Evolutionary conservation across 2,329 filamentous ascomycete genomes (phyloP).

Genomic region (Neoscytalidium dimidiatum): DNA sequence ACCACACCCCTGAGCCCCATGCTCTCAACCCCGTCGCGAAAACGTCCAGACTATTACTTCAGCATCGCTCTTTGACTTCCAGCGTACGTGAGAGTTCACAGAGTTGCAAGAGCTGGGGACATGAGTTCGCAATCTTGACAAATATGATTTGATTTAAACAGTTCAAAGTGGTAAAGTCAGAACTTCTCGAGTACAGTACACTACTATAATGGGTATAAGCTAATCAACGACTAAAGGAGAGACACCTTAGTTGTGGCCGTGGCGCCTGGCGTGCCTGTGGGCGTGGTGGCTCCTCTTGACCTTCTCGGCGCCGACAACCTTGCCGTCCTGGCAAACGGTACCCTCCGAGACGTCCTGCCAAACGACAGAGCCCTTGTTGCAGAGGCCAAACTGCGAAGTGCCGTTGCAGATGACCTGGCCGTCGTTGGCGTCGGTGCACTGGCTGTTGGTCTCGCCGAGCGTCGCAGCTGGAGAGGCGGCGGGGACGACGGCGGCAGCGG

Average conservation of each 20-base stretch:
- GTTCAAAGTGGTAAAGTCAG: not conserved
- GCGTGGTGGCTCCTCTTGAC: not conserved
- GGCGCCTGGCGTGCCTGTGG: not conserved
- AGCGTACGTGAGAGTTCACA: no score
- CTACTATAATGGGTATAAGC: not conserved
- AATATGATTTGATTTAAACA: not conserved
- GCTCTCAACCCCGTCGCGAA: no score
- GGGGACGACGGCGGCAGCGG: not conserved
- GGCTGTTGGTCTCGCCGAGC: not conserved
- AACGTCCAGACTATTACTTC: no score
- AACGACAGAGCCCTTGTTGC: constrained; percentile 42
- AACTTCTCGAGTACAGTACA: not conserved
- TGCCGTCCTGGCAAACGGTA: constrained; percentile 46
- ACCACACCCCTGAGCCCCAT: no score
- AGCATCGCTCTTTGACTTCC: no score
- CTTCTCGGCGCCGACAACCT: constrained; percentile 28
- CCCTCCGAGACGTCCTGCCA: constrained; percentile 42
- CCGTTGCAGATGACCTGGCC: constrained; percentile 31
- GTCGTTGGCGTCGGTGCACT: constrained; percentile 9
- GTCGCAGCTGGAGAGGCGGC: not conserved
- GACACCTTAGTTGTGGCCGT: not conserved
- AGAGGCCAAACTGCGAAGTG: constrained; percentile 43
- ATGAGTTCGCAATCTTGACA: no score
- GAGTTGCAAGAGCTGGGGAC: no score
- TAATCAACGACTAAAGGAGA: not conserved